Base-by-base conservation (phyloP, 2,329 filamentous ascomycete genomes). In the Coleophoma crateriformis region DNA sequence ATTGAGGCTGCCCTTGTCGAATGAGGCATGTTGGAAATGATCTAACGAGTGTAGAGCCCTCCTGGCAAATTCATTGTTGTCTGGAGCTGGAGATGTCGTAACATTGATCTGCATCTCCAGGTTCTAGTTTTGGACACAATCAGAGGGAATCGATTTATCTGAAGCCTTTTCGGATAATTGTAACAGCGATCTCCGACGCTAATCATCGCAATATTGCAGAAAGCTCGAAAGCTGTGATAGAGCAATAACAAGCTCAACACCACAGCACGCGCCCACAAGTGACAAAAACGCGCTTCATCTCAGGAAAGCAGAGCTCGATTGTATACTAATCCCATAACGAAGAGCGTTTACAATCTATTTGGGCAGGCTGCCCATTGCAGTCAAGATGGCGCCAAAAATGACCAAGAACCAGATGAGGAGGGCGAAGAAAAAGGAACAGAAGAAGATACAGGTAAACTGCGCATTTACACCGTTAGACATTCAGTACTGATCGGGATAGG, bases 351-450 rank as follows among this genome's bases (percentile, higher is more conserved):
- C 27, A 27, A 27, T 27, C 27, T 27, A 27, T 46, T 42, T 40
- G 50, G 55, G 48, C 57, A 49, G 42, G 17, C 54, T 45, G 56
- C 61, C 59, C 50, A 55, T 50, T 38, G 54, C 55, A 48, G 52
- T 59, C 69, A 74, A 68, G 64, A 85, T 85, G 82, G 81, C 79
- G 62, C 69, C 77, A 58, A 95, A 92, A 74, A 84, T 87, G 75
- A 90, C 87, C 67, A 97, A 96, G 76, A 96, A 96, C 71, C 90
- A 95, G 71, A 85, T 91, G 75, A 82, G 90, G 68, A 84, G 92
- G 68, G 88, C 90, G 45, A 91, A 92, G 76, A 96, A 94, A 81
- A 96, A 96, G 84, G 87, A 90, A 62, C 82, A 89, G 66, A 95
- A 95, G 73, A 84, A 84, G 58, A 72, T 79, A 67, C 73, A 82